A percentile compares a stretch with the other conserved stretches of the same genome.
These are phyloP conservation scores for Thoreauomyces humboldtii DNA, from an alignment of 192 early-diverging fungal species.

Conservation along the genomic window DNA sequence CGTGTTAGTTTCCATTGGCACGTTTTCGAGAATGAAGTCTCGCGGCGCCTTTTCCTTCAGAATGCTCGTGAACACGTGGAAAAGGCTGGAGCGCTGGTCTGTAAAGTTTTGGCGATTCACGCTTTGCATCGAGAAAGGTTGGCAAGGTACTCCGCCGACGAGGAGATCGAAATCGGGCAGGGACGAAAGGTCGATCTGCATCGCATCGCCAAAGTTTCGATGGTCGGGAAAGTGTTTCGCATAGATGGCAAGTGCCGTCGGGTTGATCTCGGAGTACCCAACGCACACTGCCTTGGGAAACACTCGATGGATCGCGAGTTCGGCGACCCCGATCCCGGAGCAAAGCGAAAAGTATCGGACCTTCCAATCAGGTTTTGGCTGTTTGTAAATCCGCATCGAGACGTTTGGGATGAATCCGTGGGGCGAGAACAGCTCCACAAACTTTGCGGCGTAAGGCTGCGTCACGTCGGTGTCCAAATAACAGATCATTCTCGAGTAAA, in stretches of 20 bases:
- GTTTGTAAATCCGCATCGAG: slow-evolving; percentile 1
- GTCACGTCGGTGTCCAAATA: slow-evolving; percentile 6
- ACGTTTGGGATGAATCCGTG: slow-evolving; percentile 6
- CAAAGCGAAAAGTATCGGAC: slow-evolving; percentile 4
- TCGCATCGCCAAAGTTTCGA: slow-evolving; percentile 9
- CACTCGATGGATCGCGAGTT: slow-evolving; percentile 5
- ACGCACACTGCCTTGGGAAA: slow-evolving; percentile 14
- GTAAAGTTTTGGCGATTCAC: slow-evolving; percentile 1
- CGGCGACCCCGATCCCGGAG: slow-evolving; percentile 10
- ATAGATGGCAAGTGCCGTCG: neutral
- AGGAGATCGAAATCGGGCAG: slow-evolving; percentile 10
- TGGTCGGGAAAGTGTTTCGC: slow-evolving; percentile 6
- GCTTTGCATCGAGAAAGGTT: slow-evolving; percentile 5
- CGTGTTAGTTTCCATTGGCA: neutral
- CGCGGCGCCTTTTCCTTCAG: slow-evolving; percentile 10
- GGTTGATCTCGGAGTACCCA: slow-evolving; percentile 11
- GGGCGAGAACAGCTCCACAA: neutral
- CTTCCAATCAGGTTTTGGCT: neutral
- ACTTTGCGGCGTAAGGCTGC: neutral
- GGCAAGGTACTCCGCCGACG: slow-evolving; percentile 15
- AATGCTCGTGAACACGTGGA: slow-evolving; percentile 3
- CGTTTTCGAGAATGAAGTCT: slow-evolving; percentile 11
- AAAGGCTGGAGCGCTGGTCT: neutral
- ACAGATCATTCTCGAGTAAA: neutral
- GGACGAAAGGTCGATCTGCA: neutral